phyloP scores from a whole-genome alignment of 768 basidiomycete genomes.

The Serendipita sp. region DNA sequence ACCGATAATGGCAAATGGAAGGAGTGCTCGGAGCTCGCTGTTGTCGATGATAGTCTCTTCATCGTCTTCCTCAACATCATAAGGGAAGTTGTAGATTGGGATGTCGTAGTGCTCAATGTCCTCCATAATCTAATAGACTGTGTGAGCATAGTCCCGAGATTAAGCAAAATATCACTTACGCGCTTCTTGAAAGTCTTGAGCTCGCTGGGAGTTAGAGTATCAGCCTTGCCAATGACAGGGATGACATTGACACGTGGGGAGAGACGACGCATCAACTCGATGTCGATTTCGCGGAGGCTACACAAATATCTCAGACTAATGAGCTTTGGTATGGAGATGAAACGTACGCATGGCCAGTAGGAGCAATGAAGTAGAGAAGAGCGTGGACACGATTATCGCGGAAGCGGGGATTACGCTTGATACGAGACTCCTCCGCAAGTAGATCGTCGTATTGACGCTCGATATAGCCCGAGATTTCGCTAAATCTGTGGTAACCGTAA shows the following conservation, averaged over 20 bases:
- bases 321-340: neutral
- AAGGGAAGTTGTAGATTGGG: constrained; percentile 98
- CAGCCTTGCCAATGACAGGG: constrained; percentile 88
- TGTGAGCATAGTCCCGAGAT: constrained; percentile 23
- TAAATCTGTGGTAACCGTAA: constrained; percentile 43
- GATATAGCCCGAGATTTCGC: constrained; percentile 90
- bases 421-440: constrained; percentile 92
- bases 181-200: constrained; percentile 92
- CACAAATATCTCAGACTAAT: neutral
- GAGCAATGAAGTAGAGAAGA: constrained; percentile 93
- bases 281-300: constrained; percentile 88
- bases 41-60: constrained; percentile 98
- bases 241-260: constrained; percentile 98
- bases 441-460: constrained; percentile 99
- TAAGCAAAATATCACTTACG: constrained; percentile 32
- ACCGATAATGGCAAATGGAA: constrained; percentile 95
- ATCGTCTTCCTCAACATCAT: constrained; percentile 97
- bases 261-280: constrained; percentile 94
- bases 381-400: constrained; percentile 96
- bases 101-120: constrained; percentile 98
- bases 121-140: constrained; percentile 71
- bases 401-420: constrained; percentile 99
- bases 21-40: constrained; percentile 82
- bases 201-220: constrained; percentile 84
- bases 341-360: constrained; percentile 90